phyloP scores from a whole-genome alignment of 73 alveolate species.

The Urostyla sp. region DNA sequence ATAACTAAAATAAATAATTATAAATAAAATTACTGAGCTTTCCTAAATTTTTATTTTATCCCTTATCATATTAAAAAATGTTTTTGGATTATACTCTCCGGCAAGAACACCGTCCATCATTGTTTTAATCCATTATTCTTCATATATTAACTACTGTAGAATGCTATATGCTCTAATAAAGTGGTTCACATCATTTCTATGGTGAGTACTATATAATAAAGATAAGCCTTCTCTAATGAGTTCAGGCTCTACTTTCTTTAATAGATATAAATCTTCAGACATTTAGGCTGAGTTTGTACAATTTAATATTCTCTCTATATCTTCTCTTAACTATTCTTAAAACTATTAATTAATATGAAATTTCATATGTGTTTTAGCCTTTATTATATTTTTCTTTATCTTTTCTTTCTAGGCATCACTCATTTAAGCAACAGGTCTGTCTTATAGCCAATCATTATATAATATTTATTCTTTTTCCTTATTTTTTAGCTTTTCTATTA shows the following conservation, averaged over 20 bases:
- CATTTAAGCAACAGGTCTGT: conserved; percentile 1
- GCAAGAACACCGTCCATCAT: neutral
- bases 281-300: neutral
- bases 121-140: conserved; percentile 32
- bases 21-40: neutral
- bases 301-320: conserved; percentile 10
- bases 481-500: neutral
- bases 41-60: conserved; percentile 7
- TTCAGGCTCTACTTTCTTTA: conserved; percentile 32
- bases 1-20: neutral
- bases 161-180: neutral
- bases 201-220: neutral
- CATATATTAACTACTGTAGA: neutral
- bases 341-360: conserved; percentile 32
- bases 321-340: conserved; percentile 11
- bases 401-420: conserved; percentile 7
- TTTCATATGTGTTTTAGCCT: conserved; percentile 15
- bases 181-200: conserved; percentile 1
- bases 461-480: neutral
- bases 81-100: conserved; percentile 8
- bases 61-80: neutral
- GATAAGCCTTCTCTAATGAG: neutral
- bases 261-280: conserved; percentile 5
- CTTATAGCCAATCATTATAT: neutral
- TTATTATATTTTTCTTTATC: conserved; percentile 2